Base-by-base conservation (phyloP, 352 stramenopile species). In the Poterioochromonas sp. region DNA sequence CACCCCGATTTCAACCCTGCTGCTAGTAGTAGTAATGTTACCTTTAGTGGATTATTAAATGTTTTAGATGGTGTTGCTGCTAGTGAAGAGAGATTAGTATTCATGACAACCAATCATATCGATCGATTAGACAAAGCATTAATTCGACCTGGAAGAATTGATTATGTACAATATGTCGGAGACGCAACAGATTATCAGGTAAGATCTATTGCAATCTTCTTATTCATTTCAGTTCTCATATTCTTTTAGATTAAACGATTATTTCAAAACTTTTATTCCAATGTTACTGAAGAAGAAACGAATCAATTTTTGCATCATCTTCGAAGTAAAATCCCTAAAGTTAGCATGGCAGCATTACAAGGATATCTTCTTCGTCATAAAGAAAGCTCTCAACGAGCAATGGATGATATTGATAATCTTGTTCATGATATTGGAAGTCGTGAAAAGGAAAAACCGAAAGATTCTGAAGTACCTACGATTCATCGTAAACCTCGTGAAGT, bases 41-140 rank as follows among this genome's bases (percentile, higher is more conserved):
- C 81, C 0, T 83, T 84, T 60, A 80, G 70, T 32, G 82, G 82
- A 22, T 68, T 84, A 47, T 62, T 84, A 32, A 84, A 84, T 77
- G 79, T 82, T 22, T 71, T 84, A 29, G 82, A 84, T 71, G 82
- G 82, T 29, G 80, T 82, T 20, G 70, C 79, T n/a, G 68, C 79
- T 20, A 78, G 35, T 54, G 80, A 83, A 34, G 78, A 79, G 18
- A 39, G 76, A 18, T 37, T 83, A 49, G 65, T 82, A 12, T 69
- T 83, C n/a, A 77, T 82, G 73, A 81, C 79, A 43, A 83, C 80
- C 29, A 83, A 83, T 53, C 80, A 80, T 76, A 37, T 79, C 15
- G 73, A 85, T 74, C 68, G 79, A 47, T 62, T 85, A 37, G 82
- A 85, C 71, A n/a, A 79, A 18, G 82, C 82, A 22, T 49, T 85